Percentiles rank a stretch among this genome's conserved stretches.
Conservation (phyloP, 2,329 filamentous ascomycete genomes). For the Exophiala calicioides region DNA sequence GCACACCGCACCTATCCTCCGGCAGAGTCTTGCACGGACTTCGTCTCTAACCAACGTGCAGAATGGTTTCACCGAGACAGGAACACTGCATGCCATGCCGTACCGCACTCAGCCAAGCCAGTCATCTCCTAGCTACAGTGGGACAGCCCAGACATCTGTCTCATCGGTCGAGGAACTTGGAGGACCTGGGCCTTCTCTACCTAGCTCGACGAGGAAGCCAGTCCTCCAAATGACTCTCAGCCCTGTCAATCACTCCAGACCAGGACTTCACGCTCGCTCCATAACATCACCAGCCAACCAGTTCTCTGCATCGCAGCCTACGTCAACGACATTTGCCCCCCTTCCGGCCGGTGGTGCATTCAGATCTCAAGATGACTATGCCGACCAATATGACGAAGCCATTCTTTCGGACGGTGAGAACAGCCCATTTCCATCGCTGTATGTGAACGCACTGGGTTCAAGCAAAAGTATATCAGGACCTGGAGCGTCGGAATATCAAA, state of each 20-base stretch:
- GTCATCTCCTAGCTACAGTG: conserved; percentile 19
- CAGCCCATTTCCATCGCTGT: conserved; percentile 43
- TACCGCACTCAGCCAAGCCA: conserved; percentile 37
- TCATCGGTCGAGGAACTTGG: conserved; percentile 29
- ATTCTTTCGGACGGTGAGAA: conserved; percentile 83
- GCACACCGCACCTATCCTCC: conserved; percentile 84
- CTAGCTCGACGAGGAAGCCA: conserved; percentile 57
- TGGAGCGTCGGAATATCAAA: conserved; percentile 29
- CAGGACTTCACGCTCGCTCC: conserved; percentile 75
- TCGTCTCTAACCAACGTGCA: conserved; percentile 77
- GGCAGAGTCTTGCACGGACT: conserved; percentile 73
- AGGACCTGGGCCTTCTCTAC: conserved; percentile 60
- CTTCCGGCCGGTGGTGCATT: conserved; percentile 16
- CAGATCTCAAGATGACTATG: conserved; percentile 24
- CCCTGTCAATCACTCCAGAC: conserved; percentile 83
- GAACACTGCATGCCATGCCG: conserved; percentile 58
- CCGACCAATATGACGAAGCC: conserved; percentile 67
- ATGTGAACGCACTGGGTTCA: conserved; percentile 31
- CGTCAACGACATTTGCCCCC: conserved; percentile 16
- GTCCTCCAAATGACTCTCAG: conserved; percentile 68
- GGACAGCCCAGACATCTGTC: conserved; percentile 27
- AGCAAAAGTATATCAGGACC: conserved; percentile 15
- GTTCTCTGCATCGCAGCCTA: conserved; percentile 38
- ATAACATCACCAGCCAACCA: conserved; percentile 74
- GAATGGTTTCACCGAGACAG: conserved; percentile 77